phyloP scores from a whole-genome alignment of 2,329 filamentous ascomycete species.

The Colletotrichum filicis region DNA sequence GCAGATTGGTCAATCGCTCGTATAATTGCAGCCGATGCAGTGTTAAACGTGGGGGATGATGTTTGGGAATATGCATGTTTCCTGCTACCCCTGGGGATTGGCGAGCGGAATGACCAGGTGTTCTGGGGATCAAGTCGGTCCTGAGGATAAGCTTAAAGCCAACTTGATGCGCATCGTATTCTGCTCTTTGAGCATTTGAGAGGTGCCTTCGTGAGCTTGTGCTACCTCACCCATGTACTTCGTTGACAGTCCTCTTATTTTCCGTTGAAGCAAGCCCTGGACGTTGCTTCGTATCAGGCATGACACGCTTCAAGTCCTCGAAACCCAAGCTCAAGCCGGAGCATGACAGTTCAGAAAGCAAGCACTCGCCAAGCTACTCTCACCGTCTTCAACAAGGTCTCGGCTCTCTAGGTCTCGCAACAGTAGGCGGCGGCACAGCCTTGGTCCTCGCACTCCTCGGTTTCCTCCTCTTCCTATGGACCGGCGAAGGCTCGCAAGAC shows the following conservation, averaged over 20 bases:
- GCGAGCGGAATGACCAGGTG: not conserved
- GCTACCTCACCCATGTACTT: not conserved
- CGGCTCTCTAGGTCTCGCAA: slow-evolving; percentile 21
- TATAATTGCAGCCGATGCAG: not conserved
- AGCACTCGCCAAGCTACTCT: not conserved
- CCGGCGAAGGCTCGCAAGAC: slow-evolving; percentile 30
- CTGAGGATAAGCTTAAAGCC: not conserved
- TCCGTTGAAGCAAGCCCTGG: not conserved
- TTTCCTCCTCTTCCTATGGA: slow-evolving; percentile 38
- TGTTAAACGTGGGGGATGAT: not conserved
- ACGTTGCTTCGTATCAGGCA: not conserved
- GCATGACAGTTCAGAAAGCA: not conserved
- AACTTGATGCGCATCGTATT: not conserved
- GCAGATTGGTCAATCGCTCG: not conserved
- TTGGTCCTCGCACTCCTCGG: slow-evolving; percentile 35
- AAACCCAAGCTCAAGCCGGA: not conserved
- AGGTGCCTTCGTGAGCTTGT: not conserved
- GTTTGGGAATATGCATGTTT: slow-evolving; percentile 25
- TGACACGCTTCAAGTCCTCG: slow-evolving; percentile 7
- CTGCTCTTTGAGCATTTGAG: not conserved
- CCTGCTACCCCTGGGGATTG: not conserved
- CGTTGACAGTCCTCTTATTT: not conserved
- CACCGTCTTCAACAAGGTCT: slow-evolving; percentile 13
- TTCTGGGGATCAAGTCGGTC: not conserved
- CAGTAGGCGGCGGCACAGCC: slow-evolving; percentile 33